A percentile compares a stretch with the other conserved stretches of the same genome.
Evolutionary conservation across 129 eudicot species (phyloP).

Genomic region (Flaveria ramosissima): DNA sequence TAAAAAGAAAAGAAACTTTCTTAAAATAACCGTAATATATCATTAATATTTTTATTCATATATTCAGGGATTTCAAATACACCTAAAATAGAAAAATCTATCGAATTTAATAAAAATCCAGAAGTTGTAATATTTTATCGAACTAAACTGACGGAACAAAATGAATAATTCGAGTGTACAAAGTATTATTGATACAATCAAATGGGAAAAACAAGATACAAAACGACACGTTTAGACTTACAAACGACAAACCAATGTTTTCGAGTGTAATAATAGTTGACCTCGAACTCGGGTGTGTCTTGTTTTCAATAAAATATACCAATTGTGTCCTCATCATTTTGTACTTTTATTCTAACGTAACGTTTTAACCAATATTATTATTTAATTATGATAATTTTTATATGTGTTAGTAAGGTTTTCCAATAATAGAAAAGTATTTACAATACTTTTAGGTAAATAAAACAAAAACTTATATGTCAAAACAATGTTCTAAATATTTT

Average conservation of each 20-base stretch:
- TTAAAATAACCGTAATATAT: neutral
- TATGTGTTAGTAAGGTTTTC: neutral
- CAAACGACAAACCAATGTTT: slow-evolving; percentile 16
- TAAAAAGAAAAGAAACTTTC: too few species aligned
- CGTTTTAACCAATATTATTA: neutral
- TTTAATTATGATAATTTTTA: neutral
- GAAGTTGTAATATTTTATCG: neutral
- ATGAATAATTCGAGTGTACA: neutral
- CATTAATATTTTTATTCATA: neutral
- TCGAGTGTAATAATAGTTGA: neutral
- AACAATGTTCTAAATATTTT: too few species aligned
- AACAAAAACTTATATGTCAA: too few species aligned
- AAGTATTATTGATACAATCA: neutral
- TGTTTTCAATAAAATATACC: neutral
- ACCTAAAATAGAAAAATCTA: neutral
- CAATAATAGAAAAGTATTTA: too few species aligned
- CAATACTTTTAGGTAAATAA: too few species aligned
- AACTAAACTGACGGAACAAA: neutral
- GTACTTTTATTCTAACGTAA: neutral
- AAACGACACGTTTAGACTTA: slow-evolving; percentile 3
- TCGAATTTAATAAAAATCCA: neutral
- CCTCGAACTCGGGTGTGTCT: neutral
- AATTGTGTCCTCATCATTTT: neutral
- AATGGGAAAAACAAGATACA: slow-evolving; percentile 17
- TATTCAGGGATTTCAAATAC: neutral